Base-by-base conservation (phyloP, 2,329 filamentous ascomycete species). In the Diaporthe sp. region DNA sequence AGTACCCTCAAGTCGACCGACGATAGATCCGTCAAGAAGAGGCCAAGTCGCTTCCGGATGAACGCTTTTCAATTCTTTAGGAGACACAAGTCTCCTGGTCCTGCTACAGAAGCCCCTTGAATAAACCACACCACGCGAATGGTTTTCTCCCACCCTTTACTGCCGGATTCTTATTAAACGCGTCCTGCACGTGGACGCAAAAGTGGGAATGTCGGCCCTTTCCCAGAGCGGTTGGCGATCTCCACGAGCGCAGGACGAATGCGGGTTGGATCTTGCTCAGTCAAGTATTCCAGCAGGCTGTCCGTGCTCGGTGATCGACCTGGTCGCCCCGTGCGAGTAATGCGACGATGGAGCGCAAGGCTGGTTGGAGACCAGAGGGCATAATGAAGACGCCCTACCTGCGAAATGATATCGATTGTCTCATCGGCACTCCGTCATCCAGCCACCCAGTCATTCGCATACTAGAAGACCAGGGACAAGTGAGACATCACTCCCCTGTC, bases 11-110 rank as follows among this genome's bases (percentile, higher is more conserved):
- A 86, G 42, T 78, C 80, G 75, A 85, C 85, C 10, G 87, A 90
- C 42, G 84, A 84, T 68, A 89, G 86, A 76, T 82, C 85, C 17
- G 82, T 92, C 25, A 90, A 87, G 81, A 93, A 92, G 83, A 91
- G 90, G 81, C 85, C 90, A 7, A 92, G 90, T 78, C 86, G 90
- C 54, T 92, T 92, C 78, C 85, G 89, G 76, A 91, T 92, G 86
- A 92, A 91, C 77, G 88, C 89, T 57, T 86, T 91, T 74, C 86
- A 87, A 7, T 87, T 90, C 77, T 90, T 91, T 78, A 85, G 88
- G 78, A 86, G 88, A 71, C 87, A 90, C 78, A 90, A 89, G 81
- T 83, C 81, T 54, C 80, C 84, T 15, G 82, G 82, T 75, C 83
- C 73, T 83, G 50, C 81, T 81, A 9, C 76, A 80, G 71, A 76